phyloP scores from a whole-genome alignment of 2,329 filamentous ascomycete species.

The Talaromyces sp. region DNA sequence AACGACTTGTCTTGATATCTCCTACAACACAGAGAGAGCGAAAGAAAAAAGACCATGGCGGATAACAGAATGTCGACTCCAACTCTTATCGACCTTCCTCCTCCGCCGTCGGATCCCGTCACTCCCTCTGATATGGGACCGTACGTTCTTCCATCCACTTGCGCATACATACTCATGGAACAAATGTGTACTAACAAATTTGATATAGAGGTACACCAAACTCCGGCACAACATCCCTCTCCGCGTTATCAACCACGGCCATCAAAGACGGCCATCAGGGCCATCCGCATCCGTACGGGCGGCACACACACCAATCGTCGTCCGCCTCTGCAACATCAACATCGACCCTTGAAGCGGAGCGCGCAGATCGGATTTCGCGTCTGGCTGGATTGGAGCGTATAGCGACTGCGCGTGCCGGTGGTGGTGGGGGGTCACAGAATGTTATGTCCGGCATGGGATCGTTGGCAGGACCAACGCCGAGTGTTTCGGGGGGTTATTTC shows the following conservation, averaged over 20 bases:
- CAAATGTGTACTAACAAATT: not conserved
- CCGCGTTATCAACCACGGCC: constrained; percentile 83
- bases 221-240: constrained; percentile 85
- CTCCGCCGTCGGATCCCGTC: constrained; percentile 72
- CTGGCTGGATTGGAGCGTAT: constrained; percentile 87
- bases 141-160: constrained; percentile 56
- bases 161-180: constrained; percentile 11
- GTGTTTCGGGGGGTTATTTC: not conserved
- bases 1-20: not conserved
- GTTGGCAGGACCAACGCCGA: not conserved
- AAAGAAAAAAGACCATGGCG: constrained; percentile 6
- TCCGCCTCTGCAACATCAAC: constrained; percentile 56
- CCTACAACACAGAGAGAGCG: not conserved
- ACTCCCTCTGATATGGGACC: constrained; percentile 81
- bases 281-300: constrained; percentile 58
- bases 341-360: constrained; percentile 80
- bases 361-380: constrained; percentile 90
- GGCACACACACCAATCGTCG: constrained; percentile 51
- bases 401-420: constrained; percentile 60
- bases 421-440: constrained; percentile 28
- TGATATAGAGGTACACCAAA: constrained; percentile 84
- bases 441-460: constrained; percentile 7
- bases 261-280: constrained; percentile 96
- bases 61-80: constrained; percentile 43
- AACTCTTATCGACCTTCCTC: constrained; percentile 77